A percentile compares a stretch with the other conserved stretches of the same genome.
phyloP scores from a whole-genome alignment of 192 early-diverging fungal species.

The Glomus cerebriforme region DNA sequence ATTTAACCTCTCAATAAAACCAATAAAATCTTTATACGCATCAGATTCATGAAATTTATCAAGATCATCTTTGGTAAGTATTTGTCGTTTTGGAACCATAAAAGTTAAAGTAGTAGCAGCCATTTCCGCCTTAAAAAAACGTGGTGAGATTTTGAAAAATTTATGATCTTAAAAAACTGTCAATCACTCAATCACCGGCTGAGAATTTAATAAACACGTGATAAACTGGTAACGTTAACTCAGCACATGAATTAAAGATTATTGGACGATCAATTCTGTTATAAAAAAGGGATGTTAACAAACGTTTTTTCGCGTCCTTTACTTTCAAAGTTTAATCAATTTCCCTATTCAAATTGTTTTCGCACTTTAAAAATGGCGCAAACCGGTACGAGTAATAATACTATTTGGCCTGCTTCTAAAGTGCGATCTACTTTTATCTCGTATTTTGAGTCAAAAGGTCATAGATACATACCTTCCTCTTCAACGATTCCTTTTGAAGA shows the following conservation, averaged over 20 bases:
- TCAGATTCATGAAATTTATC: conserved; percentile 69
- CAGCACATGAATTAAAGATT: not conserved
- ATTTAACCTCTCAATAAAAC: conserved; percentile 74
- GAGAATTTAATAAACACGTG: too few species aligned
- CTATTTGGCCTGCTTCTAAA: conserved; percentile 72
- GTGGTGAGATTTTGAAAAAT: too few species aligned
- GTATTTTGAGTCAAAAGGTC: conserved; percentile 76
- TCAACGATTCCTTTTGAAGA: conserved; percentile 94
- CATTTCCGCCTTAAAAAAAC: not conserved
- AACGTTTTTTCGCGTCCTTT: not conserved
- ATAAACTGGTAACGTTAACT: not conserved
- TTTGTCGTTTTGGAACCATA: conserved; percentile 53
- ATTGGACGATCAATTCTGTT: not conserved
- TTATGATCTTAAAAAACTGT: too few species aligned
- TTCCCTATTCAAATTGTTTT: not conserved
- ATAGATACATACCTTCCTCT: conserved; percentile 83
- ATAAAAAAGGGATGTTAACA: not conserved
- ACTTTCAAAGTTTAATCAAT: not conserved
- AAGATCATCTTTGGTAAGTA: conserved; percentile 86
- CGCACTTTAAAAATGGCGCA: not conserved
- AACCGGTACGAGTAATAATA: not conserved
- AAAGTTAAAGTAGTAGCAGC: conserved; percentile 22
- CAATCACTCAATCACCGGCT: too few species aligned
- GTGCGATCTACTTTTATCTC: conserved; percentile 90
- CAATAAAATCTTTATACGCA: conserved; percentile 65